A percentile compares a stretch with the other conserved stretches of the same genome.
Conservation (phyloP, 768 basidiomycete genomes). For the Suillus variegatus region DNA sequence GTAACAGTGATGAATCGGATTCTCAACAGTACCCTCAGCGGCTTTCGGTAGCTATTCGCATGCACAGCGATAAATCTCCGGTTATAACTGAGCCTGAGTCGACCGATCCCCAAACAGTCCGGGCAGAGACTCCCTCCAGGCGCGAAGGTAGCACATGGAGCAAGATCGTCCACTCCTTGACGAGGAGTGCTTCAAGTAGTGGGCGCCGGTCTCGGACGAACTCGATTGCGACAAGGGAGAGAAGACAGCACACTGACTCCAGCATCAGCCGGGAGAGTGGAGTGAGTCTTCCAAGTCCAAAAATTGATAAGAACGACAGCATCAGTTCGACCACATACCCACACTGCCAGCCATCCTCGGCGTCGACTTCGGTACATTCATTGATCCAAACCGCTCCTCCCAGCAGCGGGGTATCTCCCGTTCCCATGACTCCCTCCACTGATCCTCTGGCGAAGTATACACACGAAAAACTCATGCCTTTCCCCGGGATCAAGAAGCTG, state of each 20-base stretch:
- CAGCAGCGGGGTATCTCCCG: slow-evolving; percentile 69
- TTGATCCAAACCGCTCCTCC: slow-evolving; percentile 55
- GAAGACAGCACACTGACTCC: slow-evolving; percentile 70
- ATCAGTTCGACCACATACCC: slow-evolving; percentile 35
- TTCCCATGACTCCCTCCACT: slow-evolving; percentile 70
- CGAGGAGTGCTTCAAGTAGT: slow-evolving; percentile 60
- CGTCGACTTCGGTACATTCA: slow-evolving; percentile 63
- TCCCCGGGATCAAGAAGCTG: slow-evolving; percentile 82
- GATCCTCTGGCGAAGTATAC: slow-evolving; percentile 71
- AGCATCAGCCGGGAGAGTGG: slow-evolving; percentile 77
- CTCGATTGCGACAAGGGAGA: slow-evolving; percentile 66
- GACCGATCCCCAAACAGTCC: slow-evolving; percentile 45
- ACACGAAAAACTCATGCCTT: slow-evolving; percentile 81
- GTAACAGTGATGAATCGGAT: slow-evolving; percentile 47
- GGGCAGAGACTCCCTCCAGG: slow-evolving; percentile 51
- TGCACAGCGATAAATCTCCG: slow-evolving; percentile 62
- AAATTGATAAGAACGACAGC: slow-evolving; percentile 53
- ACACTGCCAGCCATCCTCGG: slow-evolving; percentile 63
- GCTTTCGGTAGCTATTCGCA: slow-evolving; percentile 62
- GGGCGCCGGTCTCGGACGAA: slow-evolving; percentile 82
- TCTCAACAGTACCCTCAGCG: slow-evolving; percentile 63
- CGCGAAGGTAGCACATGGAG: slow-evolving; percentile 71
- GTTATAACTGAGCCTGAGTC: slow-evolving; percentile 47
- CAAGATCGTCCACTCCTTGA: slow-evolving; percentile 68
- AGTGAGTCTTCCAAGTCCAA: slow-evolving; percentile 64